phyloP scores from a whole-genome alignment of 2,329 filamentous ascomycete genomes.

The Cyanodermella asteris region DNA sequence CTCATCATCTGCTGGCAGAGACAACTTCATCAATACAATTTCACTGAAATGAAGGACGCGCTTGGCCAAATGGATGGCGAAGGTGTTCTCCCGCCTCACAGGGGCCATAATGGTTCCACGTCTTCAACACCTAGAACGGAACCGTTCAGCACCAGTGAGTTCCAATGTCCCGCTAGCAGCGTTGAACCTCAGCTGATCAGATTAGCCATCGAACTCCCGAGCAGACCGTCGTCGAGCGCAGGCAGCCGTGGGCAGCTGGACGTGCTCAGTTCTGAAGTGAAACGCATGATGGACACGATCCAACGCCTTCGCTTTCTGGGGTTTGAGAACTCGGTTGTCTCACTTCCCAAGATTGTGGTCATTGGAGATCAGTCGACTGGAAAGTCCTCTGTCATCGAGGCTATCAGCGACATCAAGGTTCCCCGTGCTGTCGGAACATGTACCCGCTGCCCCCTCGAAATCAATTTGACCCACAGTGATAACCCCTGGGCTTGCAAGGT shows the following conservation, averaged over 20 bases:
- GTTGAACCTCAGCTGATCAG: background rate
- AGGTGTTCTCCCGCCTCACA: background rate
- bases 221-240: background rate
- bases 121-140: background rate
- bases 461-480: conserved; percentile 39
- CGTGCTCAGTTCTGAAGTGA: conserved; percentile 11
- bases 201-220: background rate
- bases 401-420: conserved; percentile 43
- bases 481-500: conserved; percentile 44
- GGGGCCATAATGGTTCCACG: too few species aligned
- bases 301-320: conserved; percentile 47
- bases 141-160: background rate
- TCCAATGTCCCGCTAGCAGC: background rate
- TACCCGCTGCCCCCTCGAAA: conserved; percentile 62
- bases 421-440: conserved; percentile 52
- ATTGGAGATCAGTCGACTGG: conserved; percentile 72
- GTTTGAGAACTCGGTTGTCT: conserved; percentile 43
- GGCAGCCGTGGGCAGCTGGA: conserved; percentile 3
- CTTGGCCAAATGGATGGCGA: too few species aligned
- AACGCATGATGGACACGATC: conserved; percentile 17
- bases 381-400: conserved; percentile 47
- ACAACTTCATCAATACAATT: too few species aligned
- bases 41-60: too few species aligned
- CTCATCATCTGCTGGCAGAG: too few species aligned
- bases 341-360: conserved; percentile 58